A percentile compares a stretch with the other conserved stretches of the same genome.
phyloP scores from a whole-genome alignment of 805 yeast species.

The Metschnikowia gelsemii region DNA sequence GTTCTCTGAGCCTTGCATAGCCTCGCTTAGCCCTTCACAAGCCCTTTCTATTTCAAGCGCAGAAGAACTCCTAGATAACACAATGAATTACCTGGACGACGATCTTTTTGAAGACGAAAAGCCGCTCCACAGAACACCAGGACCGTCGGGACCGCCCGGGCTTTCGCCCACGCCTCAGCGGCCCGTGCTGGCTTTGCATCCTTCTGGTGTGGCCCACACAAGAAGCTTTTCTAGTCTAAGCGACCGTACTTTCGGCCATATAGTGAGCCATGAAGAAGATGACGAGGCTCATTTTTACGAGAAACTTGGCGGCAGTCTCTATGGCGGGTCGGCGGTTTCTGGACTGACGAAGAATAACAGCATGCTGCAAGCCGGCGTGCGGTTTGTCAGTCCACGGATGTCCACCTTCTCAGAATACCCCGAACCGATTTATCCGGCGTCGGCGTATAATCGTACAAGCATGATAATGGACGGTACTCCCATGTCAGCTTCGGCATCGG shows the following conservation, averaged over 20 bases:
- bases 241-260: constrained; percentile 11
- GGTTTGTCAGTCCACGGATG: constrained; percentile 12
- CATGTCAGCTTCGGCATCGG: too few relatives aligned
- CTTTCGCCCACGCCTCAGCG: constrained; percentile 1
- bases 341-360: constrained; percentile 4
- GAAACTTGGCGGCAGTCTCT: constrained; percentile 20
- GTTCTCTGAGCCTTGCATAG: too few relatives aligned
- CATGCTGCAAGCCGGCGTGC: constrained; percentile 6
- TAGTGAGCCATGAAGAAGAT: constrained; percentile 14
- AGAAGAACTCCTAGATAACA: too few relatives aligned
- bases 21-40: too few relatives aligned
- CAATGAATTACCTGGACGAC: constrained; percentile 19
- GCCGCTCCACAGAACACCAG: constrained; percentile 4
- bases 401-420: constrained; percentile 10
- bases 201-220: constrained; percentile 7
- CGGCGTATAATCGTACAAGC: constrained; percentile 18
- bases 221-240: constrained; percentile 12
- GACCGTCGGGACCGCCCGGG: too few relatives aligned
- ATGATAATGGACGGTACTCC: constrained; percentile 3
- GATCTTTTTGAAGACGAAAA: constrained; percentile 22
- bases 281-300: constrained; percentile 20
- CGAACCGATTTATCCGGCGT: constrained; percentile 13
- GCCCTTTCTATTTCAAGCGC: neutral
- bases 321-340: constrained; percentile 12
- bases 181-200: constrained; percentile 4